Base-by-base conservation (phyloP, 2,329 filamentous ascomycete genomes). In the Dactylellina leptospora region DNA sequence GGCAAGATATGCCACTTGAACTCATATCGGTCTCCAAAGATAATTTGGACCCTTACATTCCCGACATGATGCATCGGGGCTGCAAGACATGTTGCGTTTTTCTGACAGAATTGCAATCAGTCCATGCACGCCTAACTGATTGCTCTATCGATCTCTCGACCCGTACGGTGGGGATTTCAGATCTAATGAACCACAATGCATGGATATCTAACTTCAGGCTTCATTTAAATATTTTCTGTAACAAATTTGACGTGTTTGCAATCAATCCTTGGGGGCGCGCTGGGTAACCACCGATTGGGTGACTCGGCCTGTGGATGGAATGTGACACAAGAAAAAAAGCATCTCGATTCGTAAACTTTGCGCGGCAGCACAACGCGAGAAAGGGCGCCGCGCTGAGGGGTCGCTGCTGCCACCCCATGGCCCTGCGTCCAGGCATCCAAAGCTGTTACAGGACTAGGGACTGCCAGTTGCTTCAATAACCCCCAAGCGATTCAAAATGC, bases 251-350 rank as follows among this genome's bases (percentile, higher is more conserved):
- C n/a, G n/a, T n/a, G n/a, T n/a, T n/a, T n/a, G n/a, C n/a, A n/a
- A n/a, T n/a, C n/a, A n/a, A n/a, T n/a, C n/a, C n/a, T n/a, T 16
- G 36, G 18, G 36, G 44, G 30, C 27, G 23, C 18, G 22, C 22
- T 16, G 45, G 30, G 33, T 22, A 30, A 50, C 50, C 27, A 54
- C 60, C 38, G 50, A 64, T 64, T 50, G 60, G 60, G 50, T 55
- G 38, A 38, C 48, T 64, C 27, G 11, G 60, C 60, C 51, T 44
- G n/a, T 22, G 44, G 20, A 40, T 8, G 60, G 60, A 56, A 56
- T 48, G 60, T 64, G 45, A 48, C 50, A 64, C 60, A 64, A 45
- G 27, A 33, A 8, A 20, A 22, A 36, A 53, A 8, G 28, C 8
- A 30, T 20, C 48, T 53, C 25, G 18, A 51, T 51, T n/a, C 16